Evolutionary conservation across 202 grass and related monocot species (phyloP).

Genomic region (Eragrostis tef): DNA sequence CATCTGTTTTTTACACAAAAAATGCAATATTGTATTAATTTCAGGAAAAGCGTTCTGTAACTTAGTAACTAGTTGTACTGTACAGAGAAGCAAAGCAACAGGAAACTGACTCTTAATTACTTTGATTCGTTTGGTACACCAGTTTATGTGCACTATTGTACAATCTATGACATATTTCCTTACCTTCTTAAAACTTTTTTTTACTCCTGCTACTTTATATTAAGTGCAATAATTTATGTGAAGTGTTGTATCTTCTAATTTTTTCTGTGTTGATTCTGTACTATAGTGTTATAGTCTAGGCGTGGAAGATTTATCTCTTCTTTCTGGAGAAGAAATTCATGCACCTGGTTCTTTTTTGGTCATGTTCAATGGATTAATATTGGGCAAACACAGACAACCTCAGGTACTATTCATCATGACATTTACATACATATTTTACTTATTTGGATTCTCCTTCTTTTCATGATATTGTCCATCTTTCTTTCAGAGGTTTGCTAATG

Average conservation of each 20-base stretch:
- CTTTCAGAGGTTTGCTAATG: slow-evolving; percentile 80
- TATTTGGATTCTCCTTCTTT: slow-evolving; percentile 38
- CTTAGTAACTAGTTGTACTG: neutral
- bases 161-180: neutral
- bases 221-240: slow-evolving; percentile 9
- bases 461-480: slow-evolving; percentile 19
- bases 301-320: slow-evolving; percentile 70
- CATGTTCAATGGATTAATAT: slow-evolving; percentile 95
- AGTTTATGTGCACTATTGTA: no score
- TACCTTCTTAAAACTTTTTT: slow-evolving; percentile 10
- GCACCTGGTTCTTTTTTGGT: slow-evolving; percentile 87
- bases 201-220: slow-evolving; percentile 2
- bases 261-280: slow-evolving; percentile 47
- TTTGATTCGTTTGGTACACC: neutral
- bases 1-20: neutral
- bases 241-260: slow-evolving; percentile 36
- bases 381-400: slow-evolving; percentile 85
- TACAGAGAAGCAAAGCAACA: neutral
- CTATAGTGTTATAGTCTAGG: slow-evolving; percentile 85
- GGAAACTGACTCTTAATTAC: neutral
- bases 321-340: slow-evolving; percentile 90
- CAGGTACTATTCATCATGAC: slow-evolving; percentile 57
- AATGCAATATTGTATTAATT: neutral
- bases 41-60: neutral
- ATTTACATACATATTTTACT: slow-evolving; percentile 16